Evolutionary conservation across 73 alveolate genomes (phyloP).

Genomic region (Symbiodinium natans): DNA sequence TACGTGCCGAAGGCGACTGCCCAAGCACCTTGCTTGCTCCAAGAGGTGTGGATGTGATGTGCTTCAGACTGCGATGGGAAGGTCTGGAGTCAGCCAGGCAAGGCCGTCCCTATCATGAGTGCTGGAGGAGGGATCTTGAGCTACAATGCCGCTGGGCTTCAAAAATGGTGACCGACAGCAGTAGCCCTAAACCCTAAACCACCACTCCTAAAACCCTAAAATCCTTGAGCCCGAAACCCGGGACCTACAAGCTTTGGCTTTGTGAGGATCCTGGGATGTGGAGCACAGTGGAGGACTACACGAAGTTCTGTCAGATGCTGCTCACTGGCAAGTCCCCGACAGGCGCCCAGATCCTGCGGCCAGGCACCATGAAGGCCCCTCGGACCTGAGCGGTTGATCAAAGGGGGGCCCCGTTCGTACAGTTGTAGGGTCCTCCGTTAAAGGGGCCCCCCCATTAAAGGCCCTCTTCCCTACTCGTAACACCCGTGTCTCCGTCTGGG

Average conservation of each 20-base stretch:
- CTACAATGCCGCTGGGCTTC: conserved; percentile 30
- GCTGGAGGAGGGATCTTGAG: conserved; percentile 66
- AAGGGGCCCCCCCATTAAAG: too few relatives aligned
- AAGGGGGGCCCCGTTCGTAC: background rate
- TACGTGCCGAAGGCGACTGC: conserved; percentile 40
- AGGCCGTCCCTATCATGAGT: conserved; percentile 62
- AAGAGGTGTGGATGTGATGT: background rate
- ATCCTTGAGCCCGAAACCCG: too few relatives aligned
- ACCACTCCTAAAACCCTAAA: background rate
- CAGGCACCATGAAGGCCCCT: background rate
- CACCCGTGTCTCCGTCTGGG: too few relatives aligned
- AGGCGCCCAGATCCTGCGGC: conserved; percentile 29
- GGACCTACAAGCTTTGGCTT: too few relatives aligned
- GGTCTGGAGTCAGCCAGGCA: conserved; percentile 44
- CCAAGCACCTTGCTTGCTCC: background rate
- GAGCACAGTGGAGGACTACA: conserved; percentile 67
- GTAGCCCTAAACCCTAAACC: too few relatives aligned
- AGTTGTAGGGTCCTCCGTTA: too few relatives aligned
- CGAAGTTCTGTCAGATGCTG: conserved; percentile 81
- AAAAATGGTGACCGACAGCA: too few relatives aligned
- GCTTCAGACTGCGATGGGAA: background rate
- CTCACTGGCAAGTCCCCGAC: conserved; percentile 38
- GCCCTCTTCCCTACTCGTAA: too few relatives aligned
- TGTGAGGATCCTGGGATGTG: conserved; percentile 87
- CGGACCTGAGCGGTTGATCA: too few relatives aligned